A percentile compares a stretch with the other conserved stretches of the same genome.
These are phyloP conservation scores for Sanguinoderma infundibulare DNA, from an alignment of 1,284 basidiomycete species.

Conservation along the genomic window DNA sequence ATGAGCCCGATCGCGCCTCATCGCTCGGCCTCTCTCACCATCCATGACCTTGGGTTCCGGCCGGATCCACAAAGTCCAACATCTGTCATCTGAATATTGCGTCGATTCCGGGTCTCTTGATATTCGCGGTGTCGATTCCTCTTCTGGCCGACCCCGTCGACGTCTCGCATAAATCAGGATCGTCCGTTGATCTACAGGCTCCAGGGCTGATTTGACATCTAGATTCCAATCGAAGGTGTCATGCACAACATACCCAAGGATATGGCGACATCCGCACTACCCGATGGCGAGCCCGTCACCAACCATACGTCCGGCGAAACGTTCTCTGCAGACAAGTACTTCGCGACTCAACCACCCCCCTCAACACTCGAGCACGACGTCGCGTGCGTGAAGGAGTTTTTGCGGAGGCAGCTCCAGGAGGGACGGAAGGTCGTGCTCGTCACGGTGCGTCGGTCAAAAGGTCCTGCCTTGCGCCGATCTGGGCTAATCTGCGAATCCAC, in stretches of 20 bases:
- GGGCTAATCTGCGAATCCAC: constrained; percentile 17
- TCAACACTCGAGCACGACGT: constrained; percentile 70
- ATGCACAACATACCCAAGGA: neutral
- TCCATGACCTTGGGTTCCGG: too few relatives aligned
- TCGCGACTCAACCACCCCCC: constrained; percentile 82
- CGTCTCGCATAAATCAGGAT: neutral
- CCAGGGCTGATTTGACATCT: neutral
- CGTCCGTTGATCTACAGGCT: neutral
- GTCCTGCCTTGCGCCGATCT: constrained; percentile 4
- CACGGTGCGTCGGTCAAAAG: constrained; percentile 66
- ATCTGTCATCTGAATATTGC: too few relatives aligned
- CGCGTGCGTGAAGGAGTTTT: constrained; percentile 67
- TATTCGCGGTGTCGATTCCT: neutral
- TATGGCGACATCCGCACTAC: neutral
- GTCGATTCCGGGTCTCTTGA: too few relatives aligned
- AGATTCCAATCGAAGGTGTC: neutral
- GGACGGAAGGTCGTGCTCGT: constrained; percentile 89
- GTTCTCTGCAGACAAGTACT: constrained; percentile 89
- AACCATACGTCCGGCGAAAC: neutral
- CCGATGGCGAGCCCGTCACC: neutral
- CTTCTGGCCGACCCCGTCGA: neutral
- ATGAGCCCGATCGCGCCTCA: too few relatives aligned
- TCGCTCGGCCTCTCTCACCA: too few relatives aligned
- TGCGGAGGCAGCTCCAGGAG: constrained; percentile 65
- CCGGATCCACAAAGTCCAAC: too few relatives aligned